Percentiles rank a stretch among this genome's conserved stretches.
phyloP scores from a whole-genome alignment of 2,329 filamentous ascomycete genomes.

The Nemania abortiva region DNA sequence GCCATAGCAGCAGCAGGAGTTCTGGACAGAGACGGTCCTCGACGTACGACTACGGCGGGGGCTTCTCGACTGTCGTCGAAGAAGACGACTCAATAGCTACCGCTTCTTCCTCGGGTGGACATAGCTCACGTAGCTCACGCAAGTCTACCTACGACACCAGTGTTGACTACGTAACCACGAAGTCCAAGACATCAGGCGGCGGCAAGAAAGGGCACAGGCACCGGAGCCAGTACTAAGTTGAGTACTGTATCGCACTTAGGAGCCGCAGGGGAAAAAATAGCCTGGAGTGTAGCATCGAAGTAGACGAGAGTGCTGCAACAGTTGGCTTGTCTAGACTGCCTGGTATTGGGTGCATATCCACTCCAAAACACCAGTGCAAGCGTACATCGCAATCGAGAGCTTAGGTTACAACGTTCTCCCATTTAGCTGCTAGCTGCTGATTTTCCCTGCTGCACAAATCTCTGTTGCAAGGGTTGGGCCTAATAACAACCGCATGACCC shows the following conservation, averaged over 20 bases:
- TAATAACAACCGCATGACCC: not conserved
- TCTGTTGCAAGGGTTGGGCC: not conserved
- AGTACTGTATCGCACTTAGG: not conserved
- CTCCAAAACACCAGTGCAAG: not conserved
- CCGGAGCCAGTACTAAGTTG: slow-evolving; percentile 44
- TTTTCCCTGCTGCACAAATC: not conserved
- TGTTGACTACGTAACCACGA: slow-evolving; percentile 45
- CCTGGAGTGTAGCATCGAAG: not conserved
- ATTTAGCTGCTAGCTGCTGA: not conserved
- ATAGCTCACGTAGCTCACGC: slow-evolving; percentile 42
- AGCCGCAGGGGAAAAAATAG: not conserved
- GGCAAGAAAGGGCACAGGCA: slow-evolving; percentile 48
- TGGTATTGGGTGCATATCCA: not conserved
- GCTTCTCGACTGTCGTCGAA: slow-evolving; percentile 43
- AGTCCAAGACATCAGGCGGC: slow-evolving; percentile 43
- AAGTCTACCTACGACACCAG: slow-evolving; percentile 43
- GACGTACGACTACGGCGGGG: slow-evolving; percentile 43
- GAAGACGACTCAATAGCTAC: slow-evolving; percentile 39
- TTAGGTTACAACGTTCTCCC: slow-evolving; percentile 1
- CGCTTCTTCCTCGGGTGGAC: slow-evolving; percentile 37
- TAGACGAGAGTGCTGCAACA: not conserved
- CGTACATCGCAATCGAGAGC: not conserved
- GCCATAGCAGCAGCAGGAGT: slow-evolving; percentile 48
- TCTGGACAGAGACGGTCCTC: slow-evolving; percentile 42
- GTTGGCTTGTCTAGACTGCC: not conserved